These are phyloP conservation scores for Pleomassaria siparia DNA, from an alignment of 2,329 filamentous ascomycete genomes.

Conservation along the genomic window DNA sequence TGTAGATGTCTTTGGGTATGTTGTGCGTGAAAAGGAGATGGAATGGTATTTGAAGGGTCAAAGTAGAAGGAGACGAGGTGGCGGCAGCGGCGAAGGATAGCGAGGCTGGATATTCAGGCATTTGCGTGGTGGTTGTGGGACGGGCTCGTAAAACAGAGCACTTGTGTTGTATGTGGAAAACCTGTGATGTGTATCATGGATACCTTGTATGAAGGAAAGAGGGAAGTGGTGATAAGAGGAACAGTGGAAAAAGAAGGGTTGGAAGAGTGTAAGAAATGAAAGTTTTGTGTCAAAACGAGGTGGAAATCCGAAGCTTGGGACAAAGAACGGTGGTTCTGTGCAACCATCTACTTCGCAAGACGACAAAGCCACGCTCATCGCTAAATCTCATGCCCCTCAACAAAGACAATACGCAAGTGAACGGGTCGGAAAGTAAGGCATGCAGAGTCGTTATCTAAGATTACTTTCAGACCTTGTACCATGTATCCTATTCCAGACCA, in stretches of 20 bases:
- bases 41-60: conserved; percentile 14
- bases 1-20: conserved; percentile 2
- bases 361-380: neutral
- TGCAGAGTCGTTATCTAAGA: conserved; percentile 1
- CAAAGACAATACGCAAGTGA: neutral
- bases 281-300: neutral
- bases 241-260: neutral
- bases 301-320: neutral
- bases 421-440: neutral
- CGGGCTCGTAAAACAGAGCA: neutral
- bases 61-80: neutral
- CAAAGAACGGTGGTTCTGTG: neutral
- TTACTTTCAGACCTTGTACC: neutral
- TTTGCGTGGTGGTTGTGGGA: neutral
- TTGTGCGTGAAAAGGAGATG: conserved; percentile 8
- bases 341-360: neutral
- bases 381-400: neutral
- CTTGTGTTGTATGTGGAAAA: too few relatives aligned
- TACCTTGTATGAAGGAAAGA: too few relatives aligned
- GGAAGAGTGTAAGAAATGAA: neutral
- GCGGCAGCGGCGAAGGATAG: neutral
- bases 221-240: neutral
- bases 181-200: too few relatives aligned
- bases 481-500: neutral
- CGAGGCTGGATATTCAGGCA: neutral